phyloP scores from a whole-genome alignment of 176 grass and related monocot species.

The Aegilops sharonensis region DNA sequence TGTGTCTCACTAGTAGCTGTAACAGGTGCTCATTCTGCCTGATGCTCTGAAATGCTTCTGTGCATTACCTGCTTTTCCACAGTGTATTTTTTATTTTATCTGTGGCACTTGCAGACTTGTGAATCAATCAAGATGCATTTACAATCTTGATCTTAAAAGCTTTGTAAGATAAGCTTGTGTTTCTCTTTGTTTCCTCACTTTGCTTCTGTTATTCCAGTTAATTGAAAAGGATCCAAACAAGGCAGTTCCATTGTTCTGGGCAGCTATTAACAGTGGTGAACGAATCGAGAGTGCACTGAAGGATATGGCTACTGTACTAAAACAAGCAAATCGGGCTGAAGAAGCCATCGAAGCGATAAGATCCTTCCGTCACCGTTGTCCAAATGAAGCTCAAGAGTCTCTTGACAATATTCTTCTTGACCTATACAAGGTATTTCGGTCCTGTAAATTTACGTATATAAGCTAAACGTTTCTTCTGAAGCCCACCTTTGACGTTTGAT shows the following conservation, averaged over 20 bases:
- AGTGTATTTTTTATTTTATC: neutral
- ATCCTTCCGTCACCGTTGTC: constrained; percentile 56
- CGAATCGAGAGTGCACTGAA: constrained; percentile 73
- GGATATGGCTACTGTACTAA: constrained; percentile 72
- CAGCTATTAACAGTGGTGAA: constrained; percentile 73
- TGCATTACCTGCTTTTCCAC: neutral
- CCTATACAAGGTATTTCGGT: constrained; percentile 54
- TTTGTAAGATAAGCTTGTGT: constrained; percentile 1
- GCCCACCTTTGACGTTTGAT: neutral
- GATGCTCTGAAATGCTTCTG: neutral
- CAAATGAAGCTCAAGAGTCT: constrained; percentile 55
- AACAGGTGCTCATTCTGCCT: constrained; percentile 4
- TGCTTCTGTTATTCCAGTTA: constrained; percentile 42
- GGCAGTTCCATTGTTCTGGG: constrained; percentile 71
- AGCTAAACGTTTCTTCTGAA: neutral
- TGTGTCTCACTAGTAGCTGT: neutral
- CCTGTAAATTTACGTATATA: neutral
- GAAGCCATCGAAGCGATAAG: constrained; percentile 73
- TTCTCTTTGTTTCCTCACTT: neutral
- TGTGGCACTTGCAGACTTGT: constrained; percentile 9
- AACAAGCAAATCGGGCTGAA: constrained; percentile 66
- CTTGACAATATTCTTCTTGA: constrained; percentile 69
- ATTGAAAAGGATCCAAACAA: constrained; percentile 76
- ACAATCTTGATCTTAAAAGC: neutral
- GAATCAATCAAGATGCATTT: neutral